Evolutionary conservation across 2,329 filamentous ascomycete species (phyloP), one percentile per base, ranked within the genome.

Genomic region (Ophiobolus disseminans): DNA sequence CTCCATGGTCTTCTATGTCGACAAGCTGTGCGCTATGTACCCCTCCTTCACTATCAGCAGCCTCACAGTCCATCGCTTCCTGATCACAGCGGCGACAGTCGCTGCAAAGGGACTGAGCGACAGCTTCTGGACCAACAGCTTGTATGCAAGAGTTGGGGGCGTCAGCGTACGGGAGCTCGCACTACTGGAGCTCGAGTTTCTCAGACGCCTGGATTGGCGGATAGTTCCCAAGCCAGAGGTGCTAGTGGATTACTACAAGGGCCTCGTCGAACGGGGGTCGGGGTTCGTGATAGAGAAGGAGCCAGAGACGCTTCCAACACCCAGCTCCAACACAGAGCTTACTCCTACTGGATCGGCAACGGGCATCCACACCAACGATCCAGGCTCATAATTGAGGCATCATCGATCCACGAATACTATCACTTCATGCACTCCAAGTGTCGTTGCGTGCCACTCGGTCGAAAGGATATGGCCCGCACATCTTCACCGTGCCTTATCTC

Each of bases 1-100:
- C 26, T 94, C 92, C 62, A 97, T 99, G 91, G 94, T 99, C 48
- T 99, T 95, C 70, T 99, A 97, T 68, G 97, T 99, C 65, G 94
- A 99, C 75, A 87, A 91, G 23, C 82, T 99, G 17, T 99, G 93
- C 74, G 87, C 90, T 9, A 80, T 96, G 50, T 99, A 97, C 70
- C 89, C 90, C 3, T 89, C 93, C 37, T 99, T 99, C 73, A 97
- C 92, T 21, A 95, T 99, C 62, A 96, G 92, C 70, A 96, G 91
- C 37, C 80, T 99, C 16, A 99, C 94, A 0, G 93, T 99, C 3
- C 94, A 99, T 76, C 91, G 94, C 7, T 99, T 97, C 68, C 82
- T 99, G 8, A 99, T 99, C 60, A 94, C 93, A 1, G 91, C 92
- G 16, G 93, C 92, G 8, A 97, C 94, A 0, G 94, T 99, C 4